A percentile compares a stretch with the other conserved stretches of the same genome.
Evolutionary conservation across 495 filamentous ascomycete species (phyloP).

Genomic region (Hyaloscypha bicolor): DNA sequence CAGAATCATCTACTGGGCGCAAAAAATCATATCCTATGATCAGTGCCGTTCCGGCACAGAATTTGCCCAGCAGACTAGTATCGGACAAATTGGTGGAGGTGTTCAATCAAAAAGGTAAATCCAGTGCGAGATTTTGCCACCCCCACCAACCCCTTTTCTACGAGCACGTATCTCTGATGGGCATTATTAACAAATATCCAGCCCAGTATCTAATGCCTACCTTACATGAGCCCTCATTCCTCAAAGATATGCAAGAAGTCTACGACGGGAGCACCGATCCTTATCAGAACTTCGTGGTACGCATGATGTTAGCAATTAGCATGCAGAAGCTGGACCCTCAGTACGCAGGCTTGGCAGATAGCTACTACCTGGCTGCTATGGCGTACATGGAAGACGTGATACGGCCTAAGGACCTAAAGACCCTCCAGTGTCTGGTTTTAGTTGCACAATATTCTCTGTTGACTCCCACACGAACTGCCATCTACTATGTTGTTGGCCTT

Average conservation of each 20-base stretch:
- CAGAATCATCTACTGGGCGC: slow-evolving; percentile 41
- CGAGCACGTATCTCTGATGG: neutral
- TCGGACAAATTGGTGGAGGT: slow-evolving; percentile 75
- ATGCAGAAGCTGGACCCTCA: slow-evolving; percentile 80
- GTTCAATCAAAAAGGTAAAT: slow-evolving; percentile 78
- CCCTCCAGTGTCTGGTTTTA: slow-evolving; percentile 85
- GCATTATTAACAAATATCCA: slow-evolving; percentile 38
- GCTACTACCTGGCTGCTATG: slow-evolving; percentile 87
- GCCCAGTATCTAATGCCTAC: slow-evolving; percentile 85
- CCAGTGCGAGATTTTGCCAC: neutral
- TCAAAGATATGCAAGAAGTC: slow-evolving; percentile 75
- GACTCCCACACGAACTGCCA: slow-evolving; percentile 85
- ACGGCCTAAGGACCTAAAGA: slow-evolving; percentile 77
- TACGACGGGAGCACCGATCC: slow-evolving; percentile 74
- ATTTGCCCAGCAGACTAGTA: slow-evolving; percentile 65
- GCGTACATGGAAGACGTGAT: slow-evolving; percentile 77
- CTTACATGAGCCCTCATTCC: slow-evolving; percentile 80
- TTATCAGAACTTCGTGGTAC: slow-evolving; percentile 81
- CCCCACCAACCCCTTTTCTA: neutral
- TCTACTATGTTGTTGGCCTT: slow-evolving; percentile 87
- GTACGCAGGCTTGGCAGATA: slow-evolving; percentile 85
- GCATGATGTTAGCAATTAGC: slow-evolving; percentile 89
- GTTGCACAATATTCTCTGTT: slow-evolving; percentile 91
- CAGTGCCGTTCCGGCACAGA: slow-evolving; percentile 69
- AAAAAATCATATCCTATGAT: slow-evolving; percentile 72